Evolutionary conservation across 192 early-diverging fungal genomes (phyloP).

Genomic region (Umbelopsis sp.): DNA sequence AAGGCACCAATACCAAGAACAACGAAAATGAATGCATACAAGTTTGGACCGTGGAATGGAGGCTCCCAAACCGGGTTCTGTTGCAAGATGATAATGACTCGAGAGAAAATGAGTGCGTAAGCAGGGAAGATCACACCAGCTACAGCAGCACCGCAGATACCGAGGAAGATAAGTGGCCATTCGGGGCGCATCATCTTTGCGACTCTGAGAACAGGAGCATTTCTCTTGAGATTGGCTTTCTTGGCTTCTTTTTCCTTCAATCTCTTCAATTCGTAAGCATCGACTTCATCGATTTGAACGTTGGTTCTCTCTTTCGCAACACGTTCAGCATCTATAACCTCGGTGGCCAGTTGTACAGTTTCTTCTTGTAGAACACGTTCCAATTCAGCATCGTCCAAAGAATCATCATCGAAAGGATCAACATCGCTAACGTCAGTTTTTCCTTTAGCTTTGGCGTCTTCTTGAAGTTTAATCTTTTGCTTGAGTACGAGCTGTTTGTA

Average conservation of each 20-base stretch:
- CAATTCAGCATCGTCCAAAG: slow-evolving; percentile 21
- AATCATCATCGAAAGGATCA: slow-evolving; percentile 1
- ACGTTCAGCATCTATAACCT: slow-evolving; percentile 12
- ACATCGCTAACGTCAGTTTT: not conserved
- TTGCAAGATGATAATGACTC: slow-evolving; percentile 44
- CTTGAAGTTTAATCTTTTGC: slow-evolving; percentile 57
- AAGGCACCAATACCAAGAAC: slow-evolving; percentile 61
- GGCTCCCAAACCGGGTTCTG: slow-evolving; percentile 8
- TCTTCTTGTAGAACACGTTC: slow-evolving; percentile 45
- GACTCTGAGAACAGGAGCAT: slow-evolving; percentile 58
- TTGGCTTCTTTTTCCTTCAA: slow-evolving; percentile 40
- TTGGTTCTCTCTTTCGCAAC: slow-evolving; percentile 16
- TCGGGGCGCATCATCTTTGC: slow-evolving; percentile 53
- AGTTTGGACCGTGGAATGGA: slow-evolving; percentile 41
- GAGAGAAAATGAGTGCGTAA: slow-evolving; percentile 72
- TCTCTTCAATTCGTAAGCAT: slow-evolving; percentile 37
- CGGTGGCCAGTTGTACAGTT: slow-evolving; percentile 39
- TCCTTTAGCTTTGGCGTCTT: slow-evolving; percentile 4
- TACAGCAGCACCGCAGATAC: slow-evolving; percentile 59
- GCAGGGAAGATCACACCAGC: slow-evolving; percentile 77
- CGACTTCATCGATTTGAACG: slow-evolving; percentile 18
- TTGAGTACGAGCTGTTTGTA: slow-evolving; percentile 69
- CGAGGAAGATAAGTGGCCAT: slow-evolving; percentile 54
- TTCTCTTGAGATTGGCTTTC: slow-evolving; percentile 43
- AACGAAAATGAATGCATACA: slow-evolving; percentile 52